A percentile compares a stretch with the other conserved stretches of the same genome.
Conservation (phyloP, 2,329 filamentous ascomycete species). For the Paraphoma chrysanthemicola region DNA sequence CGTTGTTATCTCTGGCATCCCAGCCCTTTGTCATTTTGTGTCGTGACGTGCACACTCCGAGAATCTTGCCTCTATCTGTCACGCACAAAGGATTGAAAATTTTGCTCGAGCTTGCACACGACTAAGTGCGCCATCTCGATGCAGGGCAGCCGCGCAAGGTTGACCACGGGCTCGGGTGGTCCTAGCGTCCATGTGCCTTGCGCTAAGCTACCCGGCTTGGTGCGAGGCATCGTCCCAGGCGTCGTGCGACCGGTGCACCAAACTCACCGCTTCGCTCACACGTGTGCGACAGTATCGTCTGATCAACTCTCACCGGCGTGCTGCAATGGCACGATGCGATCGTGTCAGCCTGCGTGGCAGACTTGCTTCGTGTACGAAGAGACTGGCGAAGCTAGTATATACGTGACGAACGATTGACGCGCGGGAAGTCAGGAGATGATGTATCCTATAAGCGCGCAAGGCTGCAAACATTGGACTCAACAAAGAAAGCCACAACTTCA, state of each 20-base stretch:
- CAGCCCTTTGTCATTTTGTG: conserved; percentile 1
- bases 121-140: background rate
- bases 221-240: background rate
- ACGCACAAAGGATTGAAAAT: background rate
- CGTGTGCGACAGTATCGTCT: background rate
- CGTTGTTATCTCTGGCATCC: background rate
- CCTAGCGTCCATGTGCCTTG: conserved; percentile 1
- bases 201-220: background rate
- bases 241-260: background rate
- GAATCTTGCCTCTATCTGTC: background rate
- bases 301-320: too few species aligned
- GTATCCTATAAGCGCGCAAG: too few species aligned
- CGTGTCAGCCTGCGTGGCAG: too few species aligned
- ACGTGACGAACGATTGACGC: too few species aligned
- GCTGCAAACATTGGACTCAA: too few species aligned
- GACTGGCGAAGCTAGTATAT: too few species aligned
- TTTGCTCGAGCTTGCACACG: background rate
- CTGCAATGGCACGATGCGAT: too few species aligned
- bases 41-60: background rate
- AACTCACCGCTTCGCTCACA: background rate
- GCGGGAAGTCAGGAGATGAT: too few species aligned
- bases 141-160: background rate
- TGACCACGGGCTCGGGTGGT: background rate
- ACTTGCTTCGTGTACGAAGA: too few species aligned
- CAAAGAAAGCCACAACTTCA: too few species aligned